Evolutionary conservation across 129 eudicot species (phyloP), one percentile per base, ranked within the genome.

Genomic region (Flaveria robusta): DNA sequence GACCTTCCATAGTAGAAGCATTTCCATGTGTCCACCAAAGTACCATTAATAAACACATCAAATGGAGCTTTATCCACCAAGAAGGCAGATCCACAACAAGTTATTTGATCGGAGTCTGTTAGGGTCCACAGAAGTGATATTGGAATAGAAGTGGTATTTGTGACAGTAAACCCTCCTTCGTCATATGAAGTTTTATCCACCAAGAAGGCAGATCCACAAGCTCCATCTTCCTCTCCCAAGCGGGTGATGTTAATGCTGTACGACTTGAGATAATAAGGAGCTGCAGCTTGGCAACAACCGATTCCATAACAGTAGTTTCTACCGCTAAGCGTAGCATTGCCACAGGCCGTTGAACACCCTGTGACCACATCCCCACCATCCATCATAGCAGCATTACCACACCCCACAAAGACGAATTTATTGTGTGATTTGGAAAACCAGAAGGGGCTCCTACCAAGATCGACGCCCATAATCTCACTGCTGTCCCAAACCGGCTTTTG

Each of bases 221-320:
- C 60, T 46, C 72, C 59, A 16, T 55, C 39, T 18, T 49, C 52
- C 1, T 5, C 54, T 54, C 0, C 64, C 11, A 58, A 24, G 4
- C 39, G 31, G 6, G 37, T 23, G 7, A 79, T 4, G 26, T 49
- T 66, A 5, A 79, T n/a, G 4, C 0, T 60, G 71, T 59, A 79
- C 1, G 39, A 45, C 56, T 58, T 55, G 45, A 81, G 66, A 68
- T 58, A n/a, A 67, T 12, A 23, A 15, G 80, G 76, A 50, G 74
- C 45, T 54, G 29, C 49, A 1, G 76, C 24, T 27, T 81, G 43
- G 70, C 84, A 81, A 74, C 84, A 74, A 22, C 39, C 12, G 66
- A 20, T 43, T 22, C 84, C 80, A 45, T 20, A 16, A 12, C 80
- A 81, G 66, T 20, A 66, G 14, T 13, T 41, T 29, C 18, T 26